These are phyloP conservation scores for Penicillium robsamsonii DNA, from an alignment of 495 filamentous ascomycete species.

Conservation along the genomic window DNA sequence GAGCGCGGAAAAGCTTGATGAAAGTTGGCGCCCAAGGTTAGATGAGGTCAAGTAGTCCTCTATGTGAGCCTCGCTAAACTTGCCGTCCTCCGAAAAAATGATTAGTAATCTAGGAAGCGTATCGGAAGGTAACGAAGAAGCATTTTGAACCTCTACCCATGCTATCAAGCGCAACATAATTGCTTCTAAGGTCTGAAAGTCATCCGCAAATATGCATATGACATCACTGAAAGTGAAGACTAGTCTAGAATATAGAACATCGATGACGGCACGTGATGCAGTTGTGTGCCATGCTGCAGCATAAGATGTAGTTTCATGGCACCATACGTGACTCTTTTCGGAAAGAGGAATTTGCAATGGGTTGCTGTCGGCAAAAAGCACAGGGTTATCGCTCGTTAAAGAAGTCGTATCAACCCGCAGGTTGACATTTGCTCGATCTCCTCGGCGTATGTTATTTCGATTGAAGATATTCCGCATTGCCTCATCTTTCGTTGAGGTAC, in stretches of 20 bases:
- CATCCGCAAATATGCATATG: conserved; percentile 32
- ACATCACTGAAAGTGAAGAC: conserved; percentile 29
- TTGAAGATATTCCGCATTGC: conserved; percentile 22
- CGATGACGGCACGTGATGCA: conserved; percentile 7
- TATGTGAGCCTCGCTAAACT: conserved; percentile 1
- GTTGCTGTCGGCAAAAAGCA: conserved; percentile 28
- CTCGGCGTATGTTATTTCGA: conserved; percentile 19
- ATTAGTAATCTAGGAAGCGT: conserved; percentile 15
- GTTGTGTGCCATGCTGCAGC: conserved; percentile 8
- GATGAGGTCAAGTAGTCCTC: conserved; percentile 3
- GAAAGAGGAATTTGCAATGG: conserved; percentile 9
- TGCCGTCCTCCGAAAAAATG: conserved; percentile 4
- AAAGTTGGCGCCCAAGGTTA: neutral
- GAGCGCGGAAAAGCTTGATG: conserved; percentile 19
- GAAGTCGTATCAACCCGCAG: conserved; percentile 21
- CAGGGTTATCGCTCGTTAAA: conserved; percentile 14
- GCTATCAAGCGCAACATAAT: conserved; percentile 17
- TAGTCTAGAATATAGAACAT: conserved; percentile 26
- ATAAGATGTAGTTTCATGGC: conserved; percentile 15
- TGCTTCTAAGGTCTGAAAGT: conserved; percentile 25
- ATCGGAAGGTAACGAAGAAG: conserved; percentile 14
- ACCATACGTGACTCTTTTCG: conserved; percentile 5
- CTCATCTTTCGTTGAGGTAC: conserved; percentile 21
- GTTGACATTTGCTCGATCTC: conserved; percentile 16
- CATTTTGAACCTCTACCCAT: conserved; percentile 20